These are phyloP conservation scores for Pseudocercospora musae DNA, from an alignment of 2,329 filamentous ascomycete species.

Conservation along the genomic window DNA sequence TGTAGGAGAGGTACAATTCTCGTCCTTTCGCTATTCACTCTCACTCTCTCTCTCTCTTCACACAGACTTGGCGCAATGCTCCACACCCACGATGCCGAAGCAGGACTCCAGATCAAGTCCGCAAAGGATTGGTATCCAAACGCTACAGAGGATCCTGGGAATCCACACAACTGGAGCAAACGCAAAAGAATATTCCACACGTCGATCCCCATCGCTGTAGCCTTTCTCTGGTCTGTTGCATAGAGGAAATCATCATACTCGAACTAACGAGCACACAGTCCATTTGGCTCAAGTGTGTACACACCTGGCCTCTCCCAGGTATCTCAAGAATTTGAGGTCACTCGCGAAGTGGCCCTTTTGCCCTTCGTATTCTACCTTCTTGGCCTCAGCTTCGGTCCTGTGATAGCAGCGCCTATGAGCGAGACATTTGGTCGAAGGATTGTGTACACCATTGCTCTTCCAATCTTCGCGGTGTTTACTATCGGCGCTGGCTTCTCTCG, in stretches of 20 bases:
- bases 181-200: slow-evolving; percentile 11
- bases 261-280: slow-evolving; percentile 17
- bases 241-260: not conserved
- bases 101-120: not conserved
- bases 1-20: too few species aligned
- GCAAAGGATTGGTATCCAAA: not conserved
- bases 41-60: too few species aligned
- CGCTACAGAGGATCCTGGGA: slow-evolving; percentile 14
- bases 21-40: too few species aligned
- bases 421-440: slow-evolving; percentile 56
- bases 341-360: slow-evolving; percentile 55
- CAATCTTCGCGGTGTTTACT: slow-evolving; percentile 54
- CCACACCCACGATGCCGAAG: not conserved
- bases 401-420: slow-evolving; percentile 55
- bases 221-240: slow-evolving; percentile 14
- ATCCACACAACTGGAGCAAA: slow-evolving; percentile 23
- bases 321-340: slow-evolving; percentile 52
- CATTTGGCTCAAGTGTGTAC: slow-evolving; percentile 30
- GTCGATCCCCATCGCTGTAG: slow-evolving; percentile 11
- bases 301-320: slow-evolving; percentile 37
- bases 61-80: not conserved
- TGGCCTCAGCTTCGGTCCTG: slow-evolving; percentile 58
- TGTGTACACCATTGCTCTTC: slow-evolving; percentile 50
- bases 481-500: slow-evolving; percentile 54
- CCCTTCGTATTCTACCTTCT: slow-evolving; percentile 59